Conservation (phyloP, 2,329 filamentous ascomycete genomes). For the Graphiopsis chlorocephala region DNA sequence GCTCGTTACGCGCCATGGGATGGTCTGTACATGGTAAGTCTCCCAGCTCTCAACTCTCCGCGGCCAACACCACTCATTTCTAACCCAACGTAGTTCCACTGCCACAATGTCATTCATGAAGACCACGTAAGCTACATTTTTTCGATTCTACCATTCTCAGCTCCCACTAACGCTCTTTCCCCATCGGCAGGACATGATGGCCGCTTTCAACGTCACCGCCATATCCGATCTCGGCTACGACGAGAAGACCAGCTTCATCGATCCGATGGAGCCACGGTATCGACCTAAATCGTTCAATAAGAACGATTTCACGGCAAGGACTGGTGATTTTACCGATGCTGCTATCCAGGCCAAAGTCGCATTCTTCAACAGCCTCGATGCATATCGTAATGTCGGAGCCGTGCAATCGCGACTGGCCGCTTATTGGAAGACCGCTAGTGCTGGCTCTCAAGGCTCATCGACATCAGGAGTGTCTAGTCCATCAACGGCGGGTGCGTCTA, state of each 20-base stretch:
- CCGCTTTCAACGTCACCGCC: slow-evolving; percentile 43
- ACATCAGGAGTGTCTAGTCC: neutral
- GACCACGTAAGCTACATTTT: slow-evolving; percentile 29
- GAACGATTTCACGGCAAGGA: slow-evolving; percentile 1
- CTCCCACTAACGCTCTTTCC: neutral
- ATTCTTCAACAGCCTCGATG: slow-evolving; percentile 33
- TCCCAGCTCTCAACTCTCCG: neutral
- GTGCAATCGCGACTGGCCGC: slow-evolving; percentile 31
- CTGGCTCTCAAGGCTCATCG: neutral
- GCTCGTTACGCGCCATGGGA: slow-evolving; percentile 54
- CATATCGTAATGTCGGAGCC: slow-evolving; percentile 29
- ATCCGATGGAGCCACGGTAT: slow-evolving; percentile 23
- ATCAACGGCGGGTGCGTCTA: neutral
- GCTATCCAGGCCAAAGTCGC: slow-evolving; percentile 32
- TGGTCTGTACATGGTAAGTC: slow-evolving; percentile 43
- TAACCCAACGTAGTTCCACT: slow-evolving; percentile 34
- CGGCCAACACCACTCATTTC: neutral
- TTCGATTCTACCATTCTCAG: no score
- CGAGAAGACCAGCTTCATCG: slow-evolving; percentile 28
- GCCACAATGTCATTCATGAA: slow-evolving; percentile 47
- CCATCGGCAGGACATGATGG: slow-evolving; percentile 39
- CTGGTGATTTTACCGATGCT: slow-evolving; percentile 20
- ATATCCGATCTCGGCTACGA: slow-evolving; percentile 34
- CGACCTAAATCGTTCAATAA: slow-evolving; percentile 25
- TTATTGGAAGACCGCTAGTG: slow-evolving; percentile 25